Base-by-base conservation (phyloP, 176 grass and related monocot genomes). In the Oryza glaberrima region DNA sequence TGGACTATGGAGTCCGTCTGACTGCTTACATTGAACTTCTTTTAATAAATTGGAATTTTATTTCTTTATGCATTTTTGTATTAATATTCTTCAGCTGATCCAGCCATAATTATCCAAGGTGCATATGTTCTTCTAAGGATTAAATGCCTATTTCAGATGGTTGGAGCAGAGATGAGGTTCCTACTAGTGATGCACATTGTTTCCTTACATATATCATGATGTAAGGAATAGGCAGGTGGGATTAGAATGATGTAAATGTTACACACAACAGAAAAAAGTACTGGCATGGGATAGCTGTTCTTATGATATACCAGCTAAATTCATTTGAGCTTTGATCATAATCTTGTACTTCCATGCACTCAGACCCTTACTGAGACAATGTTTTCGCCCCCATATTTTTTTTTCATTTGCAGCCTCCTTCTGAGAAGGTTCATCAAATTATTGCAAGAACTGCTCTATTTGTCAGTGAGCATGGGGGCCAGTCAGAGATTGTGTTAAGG, bases 81-180 rank as follows among this genome's bases (percentile, higher is more conserved):
- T 90, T 94, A 71, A 90, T 86, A 71, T 84, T 90, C 87, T 94
- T 80, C 93, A 95, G 86, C 93, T 93, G 84, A 90, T 82, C 83
- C 85, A 92, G 79, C 85, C 78, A 88, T 90, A 86, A 86, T 88
- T 89, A 34, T 82, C 67, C 85, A 92, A 90, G 88, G 88, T 88
- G 88, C 85, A 88, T 92, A 67, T 92, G 85, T 95, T 92, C 88
- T 90, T 95, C 90, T 92, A 92, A 92, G 85, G 88, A 85, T 95
- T 88, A 90, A 87, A 88, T 95, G 88, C 85, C 76, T 92, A 47
- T 94, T 93, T 95, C 96, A 98, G 93, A 95, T 95, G 91, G 90
- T 90, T 94, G 96, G 90, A 92, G 96, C 93, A 93, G 93, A 94
- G 96, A 94, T 94, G 93, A 95, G 90, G 96, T 95, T 90, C 85